A percentile compares a stretch with the other conserved stretches of the same genome.
These are phyloP conservation scores for Alternaria sp. DNA, from an alignment of 2,329 filamentous ascomycete genomes.

Conservation along the genomic window DNA sequence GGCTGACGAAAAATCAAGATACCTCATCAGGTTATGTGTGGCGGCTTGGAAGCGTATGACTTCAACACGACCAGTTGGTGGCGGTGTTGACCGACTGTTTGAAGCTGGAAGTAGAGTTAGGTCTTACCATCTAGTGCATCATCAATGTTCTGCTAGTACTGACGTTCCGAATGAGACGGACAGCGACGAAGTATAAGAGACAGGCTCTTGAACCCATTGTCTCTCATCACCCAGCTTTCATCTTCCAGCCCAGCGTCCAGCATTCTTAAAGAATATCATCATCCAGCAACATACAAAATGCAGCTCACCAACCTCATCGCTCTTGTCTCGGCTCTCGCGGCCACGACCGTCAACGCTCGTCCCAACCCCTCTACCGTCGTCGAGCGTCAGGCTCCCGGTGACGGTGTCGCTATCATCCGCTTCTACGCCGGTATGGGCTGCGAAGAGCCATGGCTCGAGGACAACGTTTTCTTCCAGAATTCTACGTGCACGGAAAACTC, in stretches of 20 bases:
- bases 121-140: neutral
- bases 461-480: constrained; percentile 8
- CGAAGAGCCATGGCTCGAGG: constrained; percentile 7
- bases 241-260: neutral
- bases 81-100: neutral
- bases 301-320: constrained; percentile 5
- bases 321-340: neutral
- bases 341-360: neutral
- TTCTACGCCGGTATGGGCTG: constrained; percentile 7
- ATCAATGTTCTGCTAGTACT: neutral
- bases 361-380: neutral
- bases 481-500: neutral
- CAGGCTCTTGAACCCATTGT: neutral
- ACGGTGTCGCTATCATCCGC: constrained; percentile 4
- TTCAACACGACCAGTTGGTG: neutral
- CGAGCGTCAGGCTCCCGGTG: neutral
- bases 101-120: neutral
- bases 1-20: fast-evolving
- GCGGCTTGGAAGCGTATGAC: neutral
- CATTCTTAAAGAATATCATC: neutral
- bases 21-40: neutral
- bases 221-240: neutral
- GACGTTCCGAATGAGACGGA: neutral
- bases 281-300: neutral
- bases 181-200: neutral